Conservation (phyloP, 495 filamentous ascomycete species). For the Penicillium coffeae region DNA sequence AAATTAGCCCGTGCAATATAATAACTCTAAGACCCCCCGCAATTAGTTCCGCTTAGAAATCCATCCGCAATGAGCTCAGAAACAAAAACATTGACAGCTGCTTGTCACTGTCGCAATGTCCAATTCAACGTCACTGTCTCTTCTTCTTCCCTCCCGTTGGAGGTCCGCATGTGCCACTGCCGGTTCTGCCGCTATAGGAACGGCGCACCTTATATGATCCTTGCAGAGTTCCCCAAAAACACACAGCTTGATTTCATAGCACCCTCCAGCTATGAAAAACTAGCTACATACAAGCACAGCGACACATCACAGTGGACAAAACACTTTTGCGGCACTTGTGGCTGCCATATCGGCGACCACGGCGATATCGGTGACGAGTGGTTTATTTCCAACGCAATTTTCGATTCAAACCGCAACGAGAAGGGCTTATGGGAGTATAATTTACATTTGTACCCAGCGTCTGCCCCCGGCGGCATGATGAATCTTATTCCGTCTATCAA, state of each 20-base stretch:
- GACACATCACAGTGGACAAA: conserved; percentile 15
- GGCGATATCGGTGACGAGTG: conserved; percentile 9
- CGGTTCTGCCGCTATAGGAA: conserved; percentile 55
- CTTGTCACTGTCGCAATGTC: conserved; percentile 52
- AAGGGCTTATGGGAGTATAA: conserved; percentile 28
- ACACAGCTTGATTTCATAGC: conserved; percentile 28
- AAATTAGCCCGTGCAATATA: not conserved
- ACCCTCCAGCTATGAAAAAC: conserved; percentile 19
- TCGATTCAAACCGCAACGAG: conserved; percentile 23
- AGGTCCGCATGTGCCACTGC: conserved; percentile 60
- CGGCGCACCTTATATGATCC: conserved; percentile 54
- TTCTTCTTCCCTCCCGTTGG: conserved; percentile 20
- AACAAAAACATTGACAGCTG: conserved; percentile 24
- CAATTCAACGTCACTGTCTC: conserved; percentile 28
- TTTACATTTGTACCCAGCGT: conserved; percentile 39
- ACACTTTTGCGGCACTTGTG: conserved; percentile 46
- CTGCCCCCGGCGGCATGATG: conserved; percentile 44
- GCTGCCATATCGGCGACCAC: conserved; percentile 34
- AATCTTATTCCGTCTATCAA: conserved; percentile 32
- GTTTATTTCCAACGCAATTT: conserved; percentile 30
- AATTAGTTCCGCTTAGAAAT: not conserved
- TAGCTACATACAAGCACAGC: conserved; percentile 36
- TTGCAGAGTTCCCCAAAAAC: conserved; percentile 39
- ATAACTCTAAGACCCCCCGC: not conserved
- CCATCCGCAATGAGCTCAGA: not conserved